phyloP scores from a whole-genome alignment of 2,329 filamentous ascomycete genomes.

The Immersiporthe knoxdaviesiana region DNA sequence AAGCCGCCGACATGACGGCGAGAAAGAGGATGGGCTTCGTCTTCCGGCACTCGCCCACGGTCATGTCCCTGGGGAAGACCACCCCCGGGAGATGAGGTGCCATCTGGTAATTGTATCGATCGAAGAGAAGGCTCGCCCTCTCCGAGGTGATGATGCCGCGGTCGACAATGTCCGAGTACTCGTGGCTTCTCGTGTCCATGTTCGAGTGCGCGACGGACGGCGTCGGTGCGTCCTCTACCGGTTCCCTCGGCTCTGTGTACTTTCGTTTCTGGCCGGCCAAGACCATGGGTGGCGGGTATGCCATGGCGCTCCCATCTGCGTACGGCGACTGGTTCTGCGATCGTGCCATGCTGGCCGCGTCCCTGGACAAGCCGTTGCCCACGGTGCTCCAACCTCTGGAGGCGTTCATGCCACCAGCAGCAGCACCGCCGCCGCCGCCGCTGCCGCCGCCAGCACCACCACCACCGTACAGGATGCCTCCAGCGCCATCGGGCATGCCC shows the following conservation, averaged over 20 bases:
- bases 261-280: conserved; percentile 48
- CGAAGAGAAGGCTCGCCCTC: conserved; percentile 58
- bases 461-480: conserved; percentile 24
- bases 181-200: conserved; percentile 33
- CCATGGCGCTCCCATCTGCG: conserved; percentile 17
- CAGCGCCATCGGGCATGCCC: conserved; percentile 20
- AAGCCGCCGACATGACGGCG: conserved; percentile 69
- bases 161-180: conserved; percentile 57
- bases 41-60: conserved; percentile 58
- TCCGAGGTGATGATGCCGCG: conserved; percentile 61
- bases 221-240: conserved; percentile 14
- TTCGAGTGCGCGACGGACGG: conserved; percentile 25
- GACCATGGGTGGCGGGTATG: conserved; percentile 33
- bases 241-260: conserved; percentile 37
- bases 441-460: not conserved
- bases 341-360: conserved; percentile 15
- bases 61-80: conserved; percentile 58
- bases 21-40: conserved; percentile 70
- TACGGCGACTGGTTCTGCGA: conserved; percentile 27
- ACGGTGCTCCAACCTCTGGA: conserved; percentile 23
- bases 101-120: conserved; percentile 63
- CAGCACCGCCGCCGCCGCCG: too few relatives aligned
- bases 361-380: conserved; percentile 14
- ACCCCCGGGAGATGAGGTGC: conserved; percentile 64
- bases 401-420: conserved; percentile 3